Evolutionary conservation across 257 asterid genomes (phyloP).

Genomic region (Mitragyna speciosa): DNA sequence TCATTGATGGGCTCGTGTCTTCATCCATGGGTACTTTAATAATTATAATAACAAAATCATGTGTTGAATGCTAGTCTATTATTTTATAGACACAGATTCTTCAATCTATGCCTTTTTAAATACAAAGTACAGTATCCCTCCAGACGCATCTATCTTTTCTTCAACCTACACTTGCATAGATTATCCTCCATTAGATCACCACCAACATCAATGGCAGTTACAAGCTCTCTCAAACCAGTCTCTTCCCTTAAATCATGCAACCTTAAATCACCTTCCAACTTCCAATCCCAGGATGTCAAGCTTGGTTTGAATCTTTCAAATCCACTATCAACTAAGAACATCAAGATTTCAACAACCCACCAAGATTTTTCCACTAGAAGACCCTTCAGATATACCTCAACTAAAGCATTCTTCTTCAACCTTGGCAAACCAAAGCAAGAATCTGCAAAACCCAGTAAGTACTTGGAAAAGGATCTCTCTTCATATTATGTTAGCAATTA

Average conservation of each 20-base stretch:
- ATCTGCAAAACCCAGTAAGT: constrained; percentile 35
- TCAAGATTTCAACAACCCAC: constrained; percentile 23
- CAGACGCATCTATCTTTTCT: background rate
- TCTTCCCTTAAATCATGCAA: background rate
- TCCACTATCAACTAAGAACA: constrained; percentile 19
- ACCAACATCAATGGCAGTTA: constrained; percentile 11
- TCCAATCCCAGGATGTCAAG: background rate
- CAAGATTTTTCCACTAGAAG: constrained; percentile 17
- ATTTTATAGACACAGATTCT: background rate
- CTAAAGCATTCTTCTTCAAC: constrained; percentile 50
- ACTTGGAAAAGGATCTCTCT: background rate
- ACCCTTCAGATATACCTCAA: constrained; percentile 15
- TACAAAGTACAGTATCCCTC: background rate
- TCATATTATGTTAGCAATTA: background rate
- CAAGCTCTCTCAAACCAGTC: constrained; percentile 18
- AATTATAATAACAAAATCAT: background rate
- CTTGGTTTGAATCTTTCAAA: constrained; percentile 28
- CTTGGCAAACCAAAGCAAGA: constrained; percentile 26
- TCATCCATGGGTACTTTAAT: too few relatives aligned
- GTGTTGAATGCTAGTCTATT: background rate
- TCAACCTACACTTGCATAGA: background rate
- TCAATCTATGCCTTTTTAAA: constrained; percentile 4
- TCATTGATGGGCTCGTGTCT: background rate
- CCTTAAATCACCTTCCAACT: background rate
- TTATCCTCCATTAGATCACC: background rate